A percentile compares a stretch with the other conserved stretches of the same genome.
These are phyloP conservation scores for Hanseniaspora jakobsenii DNA, from an alignment of 805 yeast genomes.

Conservation along the genomic window DNA sequence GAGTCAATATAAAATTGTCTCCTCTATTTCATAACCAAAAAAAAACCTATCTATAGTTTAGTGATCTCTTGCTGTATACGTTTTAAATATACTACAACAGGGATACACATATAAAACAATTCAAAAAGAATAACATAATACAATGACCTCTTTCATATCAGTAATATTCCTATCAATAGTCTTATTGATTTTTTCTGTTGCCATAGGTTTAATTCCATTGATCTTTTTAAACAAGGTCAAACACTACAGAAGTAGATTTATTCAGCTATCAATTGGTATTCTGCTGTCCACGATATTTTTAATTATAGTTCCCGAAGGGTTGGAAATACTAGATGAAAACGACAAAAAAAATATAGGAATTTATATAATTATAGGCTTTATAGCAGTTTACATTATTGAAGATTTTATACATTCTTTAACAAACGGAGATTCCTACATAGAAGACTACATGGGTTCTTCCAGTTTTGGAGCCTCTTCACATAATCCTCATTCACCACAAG, in stretches of 20 bases:
- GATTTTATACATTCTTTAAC: slow-evolving; percentile 23
- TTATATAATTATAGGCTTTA: slow-evolving; percentile 39
- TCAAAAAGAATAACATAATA: too few species aligned
- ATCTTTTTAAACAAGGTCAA: neutral
- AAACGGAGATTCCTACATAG: too few species aligned
- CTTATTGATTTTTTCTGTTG: neutral
- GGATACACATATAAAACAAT: too few species aligned
- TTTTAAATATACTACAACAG: too few species aligned
- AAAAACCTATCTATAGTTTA: too few species aligned
- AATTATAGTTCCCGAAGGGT: slow-evolving; percentile 49
- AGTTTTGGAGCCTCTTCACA: too few species aligned
- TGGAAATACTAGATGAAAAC: slow-evolving; percentile 29
- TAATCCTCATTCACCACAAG: slow-evolving; percentile 19
- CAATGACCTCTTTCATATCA: too few species aligned
- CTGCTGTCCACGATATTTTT: slow-evolving; percentile 43
- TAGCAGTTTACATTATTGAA: slow-evolving; percentile 37
- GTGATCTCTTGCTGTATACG: too few species aligned
- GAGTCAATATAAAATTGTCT: too few species aligned
- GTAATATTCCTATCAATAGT: too few species aligned
- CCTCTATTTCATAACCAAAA: too few species aligned
- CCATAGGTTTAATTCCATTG: slow-evolving; percentile 3
- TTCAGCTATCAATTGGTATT: slow-evolving; percentile 35
- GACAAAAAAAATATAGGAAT: slow-evolving; percentile 34
- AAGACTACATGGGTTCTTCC: too few species aligned
- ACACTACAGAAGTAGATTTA: slow-evolving; percentile 3